Evolutionary conservation across 257 asterid genomes (phyloP).

Genomic region (Solanum infundibuliforme): DNA sequence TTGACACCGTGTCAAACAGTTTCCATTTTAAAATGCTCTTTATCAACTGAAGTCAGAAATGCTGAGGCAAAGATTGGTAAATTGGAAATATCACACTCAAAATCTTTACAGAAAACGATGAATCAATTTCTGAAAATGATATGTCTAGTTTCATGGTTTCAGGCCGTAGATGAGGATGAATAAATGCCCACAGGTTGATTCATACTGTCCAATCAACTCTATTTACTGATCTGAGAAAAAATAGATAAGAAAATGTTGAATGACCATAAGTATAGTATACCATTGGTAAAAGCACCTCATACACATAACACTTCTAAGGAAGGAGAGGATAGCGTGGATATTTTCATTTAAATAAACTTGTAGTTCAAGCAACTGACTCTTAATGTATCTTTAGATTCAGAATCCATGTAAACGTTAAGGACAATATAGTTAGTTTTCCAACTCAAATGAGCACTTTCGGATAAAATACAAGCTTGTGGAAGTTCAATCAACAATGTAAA

Average conservation of each 20-base stretch:
- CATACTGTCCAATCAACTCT: background rate
- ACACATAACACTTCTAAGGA: background rate
- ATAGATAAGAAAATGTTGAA: background rate
- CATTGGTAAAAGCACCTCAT: background rate
- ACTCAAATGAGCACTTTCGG: background rate
- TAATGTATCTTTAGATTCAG: background rate
- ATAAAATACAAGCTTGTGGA: background rate
- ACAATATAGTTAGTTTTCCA: background rate
- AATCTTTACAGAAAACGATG: background rate
- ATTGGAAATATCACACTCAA: background rate
- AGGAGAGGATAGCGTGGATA: background rate
- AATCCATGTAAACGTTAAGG: background rate
- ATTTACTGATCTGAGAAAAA: background rate
- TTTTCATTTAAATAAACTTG: background rate
- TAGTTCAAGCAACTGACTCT: background rate
- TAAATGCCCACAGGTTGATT: background rate
- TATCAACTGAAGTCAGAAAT: background rate
- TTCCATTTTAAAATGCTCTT: background rate
- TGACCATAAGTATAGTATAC: background rate
- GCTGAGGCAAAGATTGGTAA: background rate
- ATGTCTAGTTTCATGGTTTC: background rate
- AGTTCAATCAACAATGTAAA: background rate
- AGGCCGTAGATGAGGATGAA: background rate
- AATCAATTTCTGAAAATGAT: background rate
- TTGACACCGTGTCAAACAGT: background rate